Conservation (phyloP, 2,329 filamentous ascomycete species). For the Raffaelea deltoideospora region DNA sequence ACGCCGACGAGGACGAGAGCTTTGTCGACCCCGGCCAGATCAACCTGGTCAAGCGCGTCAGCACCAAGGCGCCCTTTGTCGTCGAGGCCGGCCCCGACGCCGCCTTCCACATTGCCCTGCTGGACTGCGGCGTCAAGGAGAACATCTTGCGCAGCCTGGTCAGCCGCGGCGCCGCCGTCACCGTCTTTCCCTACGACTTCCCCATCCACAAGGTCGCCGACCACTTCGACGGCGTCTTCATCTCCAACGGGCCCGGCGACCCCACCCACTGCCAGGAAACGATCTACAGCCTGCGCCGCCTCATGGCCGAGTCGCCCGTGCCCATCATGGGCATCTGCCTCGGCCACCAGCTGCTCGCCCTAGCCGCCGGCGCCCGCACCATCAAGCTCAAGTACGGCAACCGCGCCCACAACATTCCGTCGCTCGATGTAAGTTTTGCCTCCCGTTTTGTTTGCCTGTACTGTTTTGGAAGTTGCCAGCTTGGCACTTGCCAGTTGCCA, state of each 20-base stretch:
- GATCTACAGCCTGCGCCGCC: constrained; percentile 75
- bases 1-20: constrained; percentile 93
- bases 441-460: background rate
- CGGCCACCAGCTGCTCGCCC: constrained; percentile 86
- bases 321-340: constrained; percentile 98
- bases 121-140: constrained; percentile 99
- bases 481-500: too few relatives aligned
- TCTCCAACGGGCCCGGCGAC: constrained; percentile 96
- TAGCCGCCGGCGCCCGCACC: constrained; percentile 76
- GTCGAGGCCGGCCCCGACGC: constrained; percentile 73
- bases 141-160: constrained; percentile 96
- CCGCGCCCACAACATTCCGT: constrained; percentile 95
- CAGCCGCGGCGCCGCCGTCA: constrained; percentile 78
- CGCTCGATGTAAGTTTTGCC: constrained; percentile 44
- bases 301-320: constrained; percentile 83
- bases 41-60: constrained; percentile 90
- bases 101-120: constrained; percentile 77
- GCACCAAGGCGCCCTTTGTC: constrained; percentile 96
- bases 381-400: constrained; percentile 99
- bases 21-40: constrained; percentile 92
- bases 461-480: too few relatives aligned
- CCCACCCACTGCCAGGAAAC: constrained; percentile 93
- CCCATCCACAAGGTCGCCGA: constrained; percentile 96
- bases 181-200: constrained; percentile 91
- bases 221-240: constrained; percentile 97